A percentile compares a stretch with the other conserved stretches of the same genome.
Conservation (phyloP, 805 yeast genomes). For the Candida nanaspora region DNA sequence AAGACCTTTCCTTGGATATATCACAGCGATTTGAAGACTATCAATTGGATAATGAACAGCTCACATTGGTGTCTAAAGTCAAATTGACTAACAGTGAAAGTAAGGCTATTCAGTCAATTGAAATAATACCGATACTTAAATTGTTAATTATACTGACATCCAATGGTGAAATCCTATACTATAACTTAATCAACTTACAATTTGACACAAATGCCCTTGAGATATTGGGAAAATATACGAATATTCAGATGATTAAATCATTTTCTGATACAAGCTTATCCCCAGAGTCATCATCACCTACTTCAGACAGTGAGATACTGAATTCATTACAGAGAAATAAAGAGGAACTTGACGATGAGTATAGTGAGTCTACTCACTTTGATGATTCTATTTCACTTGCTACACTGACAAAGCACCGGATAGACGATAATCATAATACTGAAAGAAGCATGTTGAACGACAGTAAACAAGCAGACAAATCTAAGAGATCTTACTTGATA, state of each 20-base stretch:
- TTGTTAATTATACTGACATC: slow-evolving; percentile 18
- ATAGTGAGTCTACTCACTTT: slow-evolving; percentile 6
- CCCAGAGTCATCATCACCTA: neutral
- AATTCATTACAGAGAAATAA: neutral
- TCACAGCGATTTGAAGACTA: too few species aligned
- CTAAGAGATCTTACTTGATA: slow-evolving; percentile 5
- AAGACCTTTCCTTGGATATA: too few species aligned
- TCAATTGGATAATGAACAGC: too few species aligned
- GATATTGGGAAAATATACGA: neutral
- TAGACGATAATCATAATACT: slow-evolving; percentile 2
- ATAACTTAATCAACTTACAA: neutral
- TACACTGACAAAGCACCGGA: slow-evolving; percentile 14
- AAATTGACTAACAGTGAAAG: slow-evolving; percentile 4
- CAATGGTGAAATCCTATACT: neutral
- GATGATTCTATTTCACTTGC: slow-evolving; percentile 26
- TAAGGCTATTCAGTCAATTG: slow-evolving; percentile 24
- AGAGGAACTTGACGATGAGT: neutral
- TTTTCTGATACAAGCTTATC: neutral
- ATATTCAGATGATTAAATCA: neutral
- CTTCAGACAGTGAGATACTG: too few species aligned
- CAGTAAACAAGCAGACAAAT: neutral
- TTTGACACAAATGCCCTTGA: neutral
- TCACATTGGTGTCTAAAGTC: slow-evolving; percentile 1
- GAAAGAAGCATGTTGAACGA: slow-evolving; percentile 4
- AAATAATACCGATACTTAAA: slow-evolving; percentile 23